These are phyloP conservation scores for Pseudopyricularia cyperi DNA, from an alignment of 2,329 filamentous ascomycete species.

Conservation along the genomic window DNA sequence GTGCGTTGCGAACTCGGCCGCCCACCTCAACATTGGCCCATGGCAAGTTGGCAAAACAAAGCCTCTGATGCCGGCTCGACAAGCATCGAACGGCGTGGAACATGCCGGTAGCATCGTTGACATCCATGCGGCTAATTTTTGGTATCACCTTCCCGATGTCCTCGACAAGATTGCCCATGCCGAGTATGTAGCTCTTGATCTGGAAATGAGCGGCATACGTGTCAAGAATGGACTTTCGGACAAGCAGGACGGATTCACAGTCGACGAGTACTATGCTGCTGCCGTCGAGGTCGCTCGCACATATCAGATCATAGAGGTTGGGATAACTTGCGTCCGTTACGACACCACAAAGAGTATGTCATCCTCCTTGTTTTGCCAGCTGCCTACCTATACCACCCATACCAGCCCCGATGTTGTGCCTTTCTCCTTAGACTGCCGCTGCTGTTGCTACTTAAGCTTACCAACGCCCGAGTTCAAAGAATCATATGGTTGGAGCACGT, in stretches of 20 bases:
- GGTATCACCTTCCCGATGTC: constrained; percentile 14
- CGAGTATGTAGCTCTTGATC: constrained; percentile 19
- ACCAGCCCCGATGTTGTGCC: not conserved
- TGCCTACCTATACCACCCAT: not conserved
- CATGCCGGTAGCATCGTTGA: constrained; percentile 11
- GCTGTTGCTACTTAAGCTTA: not conserved
- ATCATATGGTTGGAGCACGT: constrained; percentile 13
- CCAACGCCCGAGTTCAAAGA: not conserved
- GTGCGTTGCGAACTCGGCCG: no score
- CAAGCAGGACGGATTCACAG: not conserved
- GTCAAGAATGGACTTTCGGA: constrained; percentile 3
- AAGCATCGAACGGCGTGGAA: not conserved
- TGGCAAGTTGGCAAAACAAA: no score
- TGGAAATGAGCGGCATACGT: constrained; percentile 24
- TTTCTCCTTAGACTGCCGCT: not conserved
- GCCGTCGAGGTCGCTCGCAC: constrained; percentile 15
- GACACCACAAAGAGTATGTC: constrained; percentile 4
- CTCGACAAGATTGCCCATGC: constrained; percentile 15
- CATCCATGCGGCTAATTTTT: constrained; percentile 14
- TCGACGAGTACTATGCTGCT: constrained; percentile 13
- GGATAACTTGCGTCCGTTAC: constrained; percentile 18
- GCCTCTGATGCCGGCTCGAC: no score
- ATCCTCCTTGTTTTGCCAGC: not conserved
- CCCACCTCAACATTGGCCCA: no score
- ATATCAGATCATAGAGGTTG: constrained; percentile 21